phyloP scores from a whole-genome alignment of 352 stramenopile genomes.

The Saprolegnia diclina region DNA sequence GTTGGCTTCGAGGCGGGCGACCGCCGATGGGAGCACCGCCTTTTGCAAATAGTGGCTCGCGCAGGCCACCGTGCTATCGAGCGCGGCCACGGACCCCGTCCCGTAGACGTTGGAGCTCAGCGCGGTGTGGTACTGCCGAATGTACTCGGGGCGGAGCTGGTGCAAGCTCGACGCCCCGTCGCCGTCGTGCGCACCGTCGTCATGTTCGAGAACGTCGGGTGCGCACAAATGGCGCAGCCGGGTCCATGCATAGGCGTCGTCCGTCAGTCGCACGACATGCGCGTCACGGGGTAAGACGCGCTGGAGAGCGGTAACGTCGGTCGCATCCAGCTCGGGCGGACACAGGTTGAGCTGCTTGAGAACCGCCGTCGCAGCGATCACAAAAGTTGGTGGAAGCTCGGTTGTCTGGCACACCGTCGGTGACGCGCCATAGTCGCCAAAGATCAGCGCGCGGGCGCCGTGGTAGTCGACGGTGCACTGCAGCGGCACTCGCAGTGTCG shows the following conservation, averaged over 20 bases:
- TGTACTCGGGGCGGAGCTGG: slow-evolving; percentile 54
- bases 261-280: slow-evolving; percentile 28
- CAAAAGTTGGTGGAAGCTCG: slow-evolving; percentile 32
- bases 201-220: slow-evolving; percentile 30
- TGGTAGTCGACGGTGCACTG: slow-evolving; percentile 59
- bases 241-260: slow-evolving; percentile 28
- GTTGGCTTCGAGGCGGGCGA: slow-evolving; percentile 38
- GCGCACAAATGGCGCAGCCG: slow-evolving; percentile 38
- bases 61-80: slow-evolving; percentile 4
- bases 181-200: slow-evolving; percentile 11
- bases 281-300: slow-evolving; percentile 28
- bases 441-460: slow-evolving; percentile 44
- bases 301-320: background rate
- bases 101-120: slow-evolving; percentile 35
- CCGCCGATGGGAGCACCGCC: slow-evolving; percentile 44
- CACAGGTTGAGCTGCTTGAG: slow-evolving; percentile 37
- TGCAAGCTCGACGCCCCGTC: slow-evolving; percentile 26
- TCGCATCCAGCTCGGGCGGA: background rate
- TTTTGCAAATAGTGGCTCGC: slow-evolving; percentile 31
- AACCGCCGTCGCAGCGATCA: background rate
- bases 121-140: slow-evolving; percentile 33
- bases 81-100: background rate
- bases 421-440: slow-evolving; percentile 28
- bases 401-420: slow-evolving; percentile 22
- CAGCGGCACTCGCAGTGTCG: slow-evolving; percentile 37